Conservation (phyloP, 306 rosid genomes). For the Corylus heterophylla region DNA sequence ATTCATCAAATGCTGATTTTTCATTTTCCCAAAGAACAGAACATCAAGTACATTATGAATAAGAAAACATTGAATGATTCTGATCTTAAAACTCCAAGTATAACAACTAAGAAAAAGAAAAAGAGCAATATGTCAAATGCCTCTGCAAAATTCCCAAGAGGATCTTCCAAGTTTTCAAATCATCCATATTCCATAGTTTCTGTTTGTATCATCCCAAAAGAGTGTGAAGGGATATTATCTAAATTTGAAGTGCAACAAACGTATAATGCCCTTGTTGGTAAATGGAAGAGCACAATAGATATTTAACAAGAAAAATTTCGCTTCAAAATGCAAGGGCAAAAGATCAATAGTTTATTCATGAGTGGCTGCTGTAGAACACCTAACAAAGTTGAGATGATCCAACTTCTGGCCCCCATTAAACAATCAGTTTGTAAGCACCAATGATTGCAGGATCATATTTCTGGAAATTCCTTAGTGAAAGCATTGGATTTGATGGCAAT, state of each 20-base stretch:
- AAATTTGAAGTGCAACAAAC: background rate
- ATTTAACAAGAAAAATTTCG: background rate
- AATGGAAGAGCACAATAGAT: background rate
- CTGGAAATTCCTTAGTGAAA: background rate
- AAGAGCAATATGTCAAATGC: too few relatives aligned
- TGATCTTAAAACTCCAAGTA: background rate
- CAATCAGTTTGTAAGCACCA: background rate
- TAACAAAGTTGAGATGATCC: background rate
- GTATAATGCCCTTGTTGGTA: background rate
- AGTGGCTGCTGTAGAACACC: background rate
- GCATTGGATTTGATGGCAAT: background rate
- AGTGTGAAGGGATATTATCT: background rate
- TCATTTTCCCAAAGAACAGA: background rate
- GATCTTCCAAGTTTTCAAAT: background rate
- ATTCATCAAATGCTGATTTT: background rate
- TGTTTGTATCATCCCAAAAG: background rate
- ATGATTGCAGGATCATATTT: conserved; percentile 3
- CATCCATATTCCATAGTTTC: background rate
- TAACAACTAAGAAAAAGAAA: background rate
- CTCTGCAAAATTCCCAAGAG: background rate
- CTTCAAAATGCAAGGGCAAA: background rate
- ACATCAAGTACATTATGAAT: background rate
- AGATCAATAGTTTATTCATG: background rate
- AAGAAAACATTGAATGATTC: background rate
- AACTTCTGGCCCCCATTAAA: background rate